Conservation (phyloP, 2,329 filamentous ascomycete species). For the Dactylonectria estremocensis region DNA sequence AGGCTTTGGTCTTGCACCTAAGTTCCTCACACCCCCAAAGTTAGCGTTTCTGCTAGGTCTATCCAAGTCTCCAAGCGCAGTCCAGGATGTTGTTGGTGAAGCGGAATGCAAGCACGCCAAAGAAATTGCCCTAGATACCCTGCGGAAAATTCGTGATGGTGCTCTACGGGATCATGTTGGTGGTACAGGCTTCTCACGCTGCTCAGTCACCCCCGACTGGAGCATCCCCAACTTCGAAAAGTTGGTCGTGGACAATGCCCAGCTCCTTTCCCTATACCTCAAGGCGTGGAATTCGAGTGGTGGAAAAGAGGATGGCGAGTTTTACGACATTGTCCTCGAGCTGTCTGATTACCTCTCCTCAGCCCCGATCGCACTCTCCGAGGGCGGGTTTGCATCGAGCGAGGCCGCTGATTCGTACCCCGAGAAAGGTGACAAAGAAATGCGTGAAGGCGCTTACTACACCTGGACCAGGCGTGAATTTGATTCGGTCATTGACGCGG, state of each 20-base stretch:
- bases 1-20: conserved; percentile 86
- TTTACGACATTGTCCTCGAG: conserved; percentile 84
- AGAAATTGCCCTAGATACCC: conserved; percentile 84
- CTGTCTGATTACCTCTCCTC: conserved; percentile 89
- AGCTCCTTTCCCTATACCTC: conserved; percentile 86
- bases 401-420: conserved; percentile 92
- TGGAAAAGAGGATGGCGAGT: conserved; percentile 73
- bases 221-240: conserved; percentile 97
- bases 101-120: conserved; percentile 81
- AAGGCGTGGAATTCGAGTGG: conserved; percentile 81
- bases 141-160: conserved; percentile 78
- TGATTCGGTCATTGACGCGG: conserved; percentile 74
- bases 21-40: conserved; percentile 92
- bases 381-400: conserved; percentile 87
- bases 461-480: conserved; percentile 94
- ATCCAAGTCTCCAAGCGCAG: conserved; percentile 77
- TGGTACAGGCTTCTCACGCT: conserved; percentile 73
- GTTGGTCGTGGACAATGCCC: conserved; percentile 93
- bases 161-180: conserved; percentile 71
- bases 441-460: conserved; percentile 93
- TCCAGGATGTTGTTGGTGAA: conserved; percentile 89
- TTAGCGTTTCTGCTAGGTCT: conserved; percentile 86
- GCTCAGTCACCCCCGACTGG: conserved; percentile 94
- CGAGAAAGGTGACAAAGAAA: conserved; percentile 81
- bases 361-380: conserved; percentile 74